Conservation (phyloP, 2,329 filamentous ascomycete species). For the Camillea tinctor region DNA sequence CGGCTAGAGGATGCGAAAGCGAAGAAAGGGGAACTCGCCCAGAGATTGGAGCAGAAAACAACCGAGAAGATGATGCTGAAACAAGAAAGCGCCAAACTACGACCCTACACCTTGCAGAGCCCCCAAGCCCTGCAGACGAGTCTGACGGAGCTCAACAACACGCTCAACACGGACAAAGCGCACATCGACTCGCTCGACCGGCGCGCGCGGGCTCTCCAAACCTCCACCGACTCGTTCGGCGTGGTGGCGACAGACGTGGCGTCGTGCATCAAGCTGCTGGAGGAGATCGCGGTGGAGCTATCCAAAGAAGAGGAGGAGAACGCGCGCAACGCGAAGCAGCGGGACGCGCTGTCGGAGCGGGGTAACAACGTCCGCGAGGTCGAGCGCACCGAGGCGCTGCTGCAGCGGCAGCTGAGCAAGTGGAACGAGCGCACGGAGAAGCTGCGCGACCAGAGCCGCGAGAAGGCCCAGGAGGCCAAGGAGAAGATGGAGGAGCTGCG, state of each 20-base stretch:
- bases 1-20: conserved; percentile 80
- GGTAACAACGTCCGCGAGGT: conserved; percentile 90
- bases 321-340: conserved; percentile 73
- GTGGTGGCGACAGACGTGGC: conserved; percentile 83
- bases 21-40: conserved; percentile 75
- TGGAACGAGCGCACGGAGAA: conserved; percentile 86
- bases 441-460: conserved; percentile 73
- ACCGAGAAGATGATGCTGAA: conserved; percentile 67
- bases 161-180: conserved; percentile 72
- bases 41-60: conserved; percentile 68
- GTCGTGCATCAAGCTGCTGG: conserved; percentile 82
- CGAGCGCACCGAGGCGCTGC: conserved; percentile 79
- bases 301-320: conserved; percentile 90
- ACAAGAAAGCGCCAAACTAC: conserved; percentile 84
- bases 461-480: conserved; percentile 79
- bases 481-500: conserved; percentile 88
- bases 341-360: conserved; percentile 82
- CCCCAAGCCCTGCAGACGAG: conserved; percentile 79
- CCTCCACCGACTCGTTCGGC: conserved; percentile 83
- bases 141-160: conserved; percentile 77
- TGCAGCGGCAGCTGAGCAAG: conserved; percentile 80
- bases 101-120: conserved; percentile 89
- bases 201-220: conserved; percentile 84
- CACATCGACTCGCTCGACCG: conserved; percentile 88
- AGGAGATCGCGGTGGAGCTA: conserved; percentile 82